Conservation (phyloP, 2,329 filamentous ascomycete species). For the Biscogniauxia sp. region DNA sequence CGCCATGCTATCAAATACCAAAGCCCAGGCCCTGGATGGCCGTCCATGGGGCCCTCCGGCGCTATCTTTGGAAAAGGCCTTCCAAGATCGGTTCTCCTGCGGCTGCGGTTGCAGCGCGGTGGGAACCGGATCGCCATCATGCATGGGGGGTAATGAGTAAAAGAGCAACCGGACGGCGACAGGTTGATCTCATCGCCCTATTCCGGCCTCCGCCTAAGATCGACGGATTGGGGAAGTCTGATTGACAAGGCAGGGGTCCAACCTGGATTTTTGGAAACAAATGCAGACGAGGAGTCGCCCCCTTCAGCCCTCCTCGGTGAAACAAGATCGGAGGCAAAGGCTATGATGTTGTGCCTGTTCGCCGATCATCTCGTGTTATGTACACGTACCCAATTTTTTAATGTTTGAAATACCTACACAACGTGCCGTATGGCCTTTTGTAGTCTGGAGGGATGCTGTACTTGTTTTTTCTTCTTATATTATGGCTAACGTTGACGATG, state of each 20-base stretch:
- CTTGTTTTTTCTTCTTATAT: background rate
- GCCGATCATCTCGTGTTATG: background rate
- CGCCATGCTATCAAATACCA: background rate
- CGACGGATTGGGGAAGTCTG: background rate
- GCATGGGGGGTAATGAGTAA: background rate
- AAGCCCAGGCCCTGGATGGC: background rate
- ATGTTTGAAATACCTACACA: background rate
- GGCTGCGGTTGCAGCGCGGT: background rate
- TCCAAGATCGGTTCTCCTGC: background rate
- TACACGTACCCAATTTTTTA: background rate
- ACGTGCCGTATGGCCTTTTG: background rate
- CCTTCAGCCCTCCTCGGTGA: background rate
- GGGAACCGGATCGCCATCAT: background rate
- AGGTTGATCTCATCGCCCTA: background rate
- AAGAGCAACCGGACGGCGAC: background rate
- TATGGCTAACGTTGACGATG: background rate
- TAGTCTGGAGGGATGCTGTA: background rate
- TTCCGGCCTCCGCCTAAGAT: background rate
- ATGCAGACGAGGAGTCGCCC: too few relatives aligned
- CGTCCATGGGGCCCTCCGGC: background rate
- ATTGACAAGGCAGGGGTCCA: constrained; percentile 1
- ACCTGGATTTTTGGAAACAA: constrained; percentile 2
- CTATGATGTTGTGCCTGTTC: background rate
- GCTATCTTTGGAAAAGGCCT: background rate
- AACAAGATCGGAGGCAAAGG: background rate